Base-by-base conservation (phyloP, 306 rosid species). In the Lathyrus tuberosus region DNA sequence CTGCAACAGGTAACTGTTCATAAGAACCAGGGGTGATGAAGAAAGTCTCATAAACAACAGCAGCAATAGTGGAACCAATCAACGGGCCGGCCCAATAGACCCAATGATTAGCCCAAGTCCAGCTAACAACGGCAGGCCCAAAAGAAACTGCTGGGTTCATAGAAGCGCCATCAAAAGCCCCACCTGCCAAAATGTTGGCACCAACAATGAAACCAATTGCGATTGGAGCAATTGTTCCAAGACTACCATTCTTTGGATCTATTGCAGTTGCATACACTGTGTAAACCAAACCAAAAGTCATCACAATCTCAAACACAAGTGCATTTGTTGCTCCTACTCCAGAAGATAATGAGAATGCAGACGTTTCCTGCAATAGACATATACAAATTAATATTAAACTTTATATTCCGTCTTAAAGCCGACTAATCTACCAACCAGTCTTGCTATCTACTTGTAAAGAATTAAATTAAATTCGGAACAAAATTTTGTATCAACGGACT, bases 111-210 rank as follows among this genome's bases (percentile, higher is more conserved):
- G 42, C 65, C 94, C 96, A 90, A 0, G 88, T 69, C 88, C 96
- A 83, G 71, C 91, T 84, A 62, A 87, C 91, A 11, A 90, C 94
- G n/a, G 94, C 94, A 0, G 96, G 94, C 8, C 96, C 94, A 53
- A 90, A 90, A 22, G 96, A 87, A 5, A 87, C 96, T 11, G 96
- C 89, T 5, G 94, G 94, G 89, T 90, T 87, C 96, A 87, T 87
- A 59, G 96, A 90, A 11, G 88, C 96, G 30, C 96, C 96, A 7
- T 86, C 91, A 35, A 90, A 90, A 43, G 96, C 94, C 69, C 96
- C 94, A 30, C 91, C 96, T 56, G 85, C 89, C 69, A 90, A 79
- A 78, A 90, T 86, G 84, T 90, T 90, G 10, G 94, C 94, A 11
- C 88, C 96, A 47, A 90, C 96, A 20, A 86, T 86, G 80, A 90